Evolutionary conservation across 805 yeast genomes (phyloP).

Genomic region (Monosporozyma servazzii): DNA sequence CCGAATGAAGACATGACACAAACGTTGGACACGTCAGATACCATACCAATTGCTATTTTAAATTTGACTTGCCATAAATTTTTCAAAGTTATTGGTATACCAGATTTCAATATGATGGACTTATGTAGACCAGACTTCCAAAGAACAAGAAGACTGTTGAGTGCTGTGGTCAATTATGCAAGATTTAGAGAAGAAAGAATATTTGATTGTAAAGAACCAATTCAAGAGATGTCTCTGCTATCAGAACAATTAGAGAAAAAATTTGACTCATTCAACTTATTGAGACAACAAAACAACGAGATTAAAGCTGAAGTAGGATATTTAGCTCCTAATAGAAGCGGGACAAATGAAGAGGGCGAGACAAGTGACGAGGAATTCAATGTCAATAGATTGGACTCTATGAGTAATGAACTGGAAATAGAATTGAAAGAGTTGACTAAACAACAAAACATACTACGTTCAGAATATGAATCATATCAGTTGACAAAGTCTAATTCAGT

Average conservation of each 20-base stretch:
- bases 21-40: not conserved
- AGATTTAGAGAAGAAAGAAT: conserved; percentile 72
- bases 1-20: not conserved
- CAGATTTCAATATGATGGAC: conserved; percentile 69
- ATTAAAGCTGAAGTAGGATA: conserved; percentile 28
- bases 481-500: conserved; percentile 49
- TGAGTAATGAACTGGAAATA: conserved; percentile 48
- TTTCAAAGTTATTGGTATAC: conserved; percentile 62
- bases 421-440: conserved; percentile 53
- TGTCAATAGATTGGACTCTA: conserved; percentile 37
- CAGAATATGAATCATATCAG: conserved; percentile 57
- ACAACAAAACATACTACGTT: conserved; percentile 51
- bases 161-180: conserved; percentile 81
- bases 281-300: conserved; percentile 31
- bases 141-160: conserved; percentile 54
- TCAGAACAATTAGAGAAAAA: conserved; percentile 38
- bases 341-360: not conserved
- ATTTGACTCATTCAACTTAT: conserved; percentile 32
- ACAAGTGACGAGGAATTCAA: conserved; percentile 11
- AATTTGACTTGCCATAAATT: conserved; percentile 48
- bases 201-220: conserved; percentile 56
- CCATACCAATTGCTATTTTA: conserved; percentile 24
- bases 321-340: not conserved
- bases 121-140: conserved; percentile 66
- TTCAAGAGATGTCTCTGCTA: conserved; percentile 43